These are phyloP conservation scores for Chlamydomonas eustigma DNA, from an alignment of 139 green algal genomes.

Conservation along the genomic window DNA sequence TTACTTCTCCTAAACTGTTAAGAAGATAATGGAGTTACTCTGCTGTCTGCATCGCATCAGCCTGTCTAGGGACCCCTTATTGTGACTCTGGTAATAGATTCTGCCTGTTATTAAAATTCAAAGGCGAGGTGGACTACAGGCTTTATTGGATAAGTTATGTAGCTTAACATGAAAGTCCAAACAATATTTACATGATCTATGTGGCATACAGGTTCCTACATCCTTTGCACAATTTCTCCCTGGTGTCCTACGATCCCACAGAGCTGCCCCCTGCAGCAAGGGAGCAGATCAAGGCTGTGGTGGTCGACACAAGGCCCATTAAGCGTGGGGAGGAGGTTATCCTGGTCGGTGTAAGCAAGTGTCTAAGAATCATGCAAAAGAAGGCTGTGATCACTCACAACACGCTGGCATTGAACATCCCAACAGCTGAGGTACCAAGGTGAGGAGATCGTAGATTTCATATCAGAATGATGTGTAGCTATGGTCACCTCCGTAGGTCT, in stretches of 20 bases:
- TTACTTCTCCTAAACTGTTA: too few species aligned
- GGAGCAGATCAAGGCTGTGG: constrained; percentile 28
- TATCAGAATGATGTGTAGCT: too few species aligned
- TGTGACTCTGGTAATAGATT: too few species aligned
- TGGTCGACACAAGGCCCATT: constrained; percentile 30
- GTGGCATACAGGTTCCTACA: constrained; percentile 65
- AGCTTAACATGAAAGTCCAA: not conserved
- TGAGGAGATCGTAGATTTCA: not conserved
- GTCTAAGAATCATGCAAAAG: constrained; percentile 68
- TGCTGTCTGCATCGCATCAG: too few species aligned
- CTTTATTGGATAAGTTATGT: too few species aligned
- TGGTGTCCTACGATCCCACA: constrained; percentile 65
- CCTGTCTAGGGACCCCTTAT: too few species aligned
- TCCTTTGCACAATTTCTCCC: constrained; percentile 81
- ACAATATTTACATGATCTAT: not conserved
- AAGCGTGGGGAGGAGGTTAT: constrained; percentile 54
- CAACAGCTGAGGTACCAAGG: constrained; percentile 63
- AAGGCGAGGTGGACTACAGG: too few species aligned
- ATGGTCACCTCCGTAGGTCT: too few species aligned
- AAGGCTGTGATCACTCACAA: constrained; percentile 69
- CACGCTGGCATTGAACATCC: constrained; percentile 51
- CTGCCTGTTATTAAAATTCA: too few species aligned
- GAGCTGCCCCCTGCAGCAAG: constrained; percentile 57
- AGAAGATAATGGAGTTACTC: too few species aligned
- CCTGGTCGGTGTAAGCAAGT: constrained; percentile 64